Evolutionary conservation across 257 asterid species (phyloP).

Genomic region (Solanum peruvianum): DNA sequence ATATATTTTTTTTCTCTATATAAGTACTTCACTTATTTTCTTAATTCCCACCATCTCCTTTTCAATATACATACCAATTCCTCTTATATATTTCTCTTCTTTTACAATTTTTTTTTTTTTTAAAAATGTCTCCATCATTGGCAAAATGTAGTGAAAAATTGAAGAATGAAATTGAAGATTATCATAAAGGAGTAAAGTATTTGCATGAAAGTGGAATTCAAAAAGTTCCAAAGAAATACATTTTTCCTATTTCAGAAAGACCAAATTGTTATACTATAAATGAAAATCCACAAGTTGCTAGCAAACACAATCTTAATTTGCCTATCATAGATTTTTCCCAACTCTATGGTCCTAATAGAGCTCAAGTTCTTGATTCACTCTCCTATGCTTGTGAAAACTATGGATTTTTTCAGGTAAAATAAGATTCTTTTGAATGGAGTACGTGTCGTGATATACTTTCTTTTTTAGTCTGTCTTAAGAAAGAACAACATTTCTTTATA

Average conservation of each 20-base stretch:
- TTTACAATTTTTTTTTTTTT: no score
- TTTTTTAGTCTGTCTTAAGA: not conserved
- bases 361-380: constrained; percentile 41
- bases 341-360: constrained; percentile 44
- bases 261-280: constrained; percentile 13
- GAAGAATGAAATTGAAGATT: constrained; percentile 4
- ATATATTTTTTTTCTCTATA: constrained; percentile 3
- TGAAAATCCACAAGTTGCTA: not conserved
- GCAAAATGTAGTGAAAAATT: constrained; percentile 2
- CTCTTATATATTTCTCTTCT: not conserved
- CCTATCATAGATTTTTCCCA: constrained; percentile 74
- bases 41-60: constrained; percentile 18
- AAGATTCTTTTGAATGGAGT: not conserved
- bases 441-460: not conserved
- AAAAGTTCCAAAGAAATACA: constrained; percentile 57
- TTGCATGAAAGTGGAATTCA: constrained; percentile 56
- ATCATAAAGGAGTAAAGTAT: constrained; percentile 63
- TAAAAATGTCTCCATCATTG: constrained; percentile 54
- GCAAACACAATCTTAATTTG: constrained; percentile 2
- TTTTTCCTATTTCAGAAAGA: constrained; percentile 61
- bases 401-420: constrained; percentile 78
- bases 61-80: not conserved
- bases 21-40: constrained; percentile 15
- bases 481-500: not conserved
- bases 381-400: constrained; percentile 54